Evolutionary conservation across 2,329 filamentous ascomycete genomes (phyloP), one percentile per base, ranked within the genome.

Genomic region (Coniochaeta hoffmannii): DNA sequence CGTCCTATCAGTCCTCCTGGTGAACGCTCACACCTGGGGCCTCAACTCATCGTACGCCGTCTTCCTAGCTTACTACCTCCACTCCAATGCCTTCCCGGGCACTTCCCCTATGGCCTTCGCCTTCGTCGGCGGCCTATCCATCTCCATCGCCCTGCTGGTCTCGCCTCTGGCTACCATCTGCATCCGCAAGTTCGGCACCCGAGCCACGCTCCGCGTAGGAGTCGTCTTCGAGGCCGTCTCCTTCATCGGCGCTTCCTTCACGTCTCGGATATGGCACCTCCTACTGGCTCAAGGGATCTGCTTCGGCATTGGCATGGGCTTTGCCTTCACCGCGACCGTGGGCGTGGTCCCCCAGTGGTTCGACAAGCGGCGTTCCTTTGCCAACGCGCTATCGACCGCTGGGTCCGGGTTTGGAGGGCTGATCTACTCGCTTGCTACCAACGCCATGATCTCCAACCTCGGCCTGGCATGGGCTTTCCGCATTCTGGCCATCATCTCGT

Each of bases 241-340:
- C 22, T 78, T 92, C 58, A 79, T 91, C 46, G 82, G 81, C 1
- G 88, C 89, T 8, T 87, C 83, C 14, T 91, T 90, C 62, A 80
- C 86, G 0, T 73, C 66, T 15, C 65, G 81, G 55, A 85, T 89
- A 56, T 92, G 88, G 86, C 88, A 93, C 34, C 76, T 94, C 0
- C 85, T 91, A 56, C 77, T 93, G 0, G 81, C 79, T 6, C 89
- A 93, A 65, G 89, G 89, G 4, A 65, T 92, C 2, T 81, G 84
- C 54, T 92, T 93, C 59, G 89, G 89, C n/a, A 68, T 86, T 22
- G 89, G 88, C 3, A 86, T 93, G 79, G 89, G 89, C 0, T 86
- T 92, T 56, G 73, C 87, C 10, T 93, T 91, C 65, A 87, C 88
- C 0, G 81, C 82, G 0, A 82, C 77, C 4, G 85, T 87, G 3